Conservation (phyloP, 768 basidiomycete genomes). For the Lactifluus echinatus region DNA sequence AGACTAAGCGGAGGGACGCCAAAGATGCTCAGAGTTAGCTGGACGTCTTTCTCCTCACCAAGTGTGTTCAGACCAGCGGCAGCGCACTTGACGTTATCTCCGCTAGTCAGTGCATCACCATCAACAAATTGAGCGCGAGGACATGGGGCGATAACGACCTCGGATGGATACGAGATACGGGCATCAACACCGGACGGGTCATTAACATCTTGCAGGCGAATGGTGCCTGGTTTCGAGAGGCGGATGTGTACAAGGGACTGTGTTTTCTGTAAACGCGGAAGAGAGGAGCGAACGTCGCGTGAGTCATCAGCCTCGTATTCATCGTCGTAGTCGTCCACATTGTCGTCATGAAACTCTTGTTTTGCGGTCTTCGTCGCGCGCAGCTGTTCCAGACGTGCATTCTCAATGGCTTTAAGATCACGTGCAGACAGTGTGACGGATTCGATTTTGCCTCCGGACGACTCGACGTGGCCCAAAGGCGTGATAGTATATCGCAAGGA, state of each 20-base stretch:
- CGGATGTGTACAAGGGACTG: constrained; percentile 69
- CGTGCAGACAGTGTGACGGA: constrained; percentile 33
- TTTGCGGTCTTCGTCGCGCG: constrained; percentile 32
- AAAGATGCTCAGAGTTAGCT: constrained; percentile 53
- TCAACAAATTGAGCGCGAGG: constrained; percentile 62
- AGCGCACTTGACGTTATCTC: constrained; percentile 50
- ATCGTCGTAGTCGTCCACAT: constrained; percentile 66
- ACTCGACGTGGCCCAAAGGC: constrained; percentile 46
- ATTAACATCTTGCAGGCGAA: constrained; percentile 66
- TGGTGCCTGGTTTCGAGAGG: constrained; percentile 59
- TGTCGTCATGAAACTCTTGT: constrained; percentile 49
- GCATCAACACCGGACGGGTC: constrained; percentile 68
- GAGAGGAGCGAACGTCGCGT: constrained; percentile 26
- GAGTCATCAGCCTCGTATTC: constrained; percentile 24
- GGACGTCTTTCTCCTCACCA: constrained; percentile 50
- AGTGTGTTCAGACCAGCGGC: constrained; percentile 28
- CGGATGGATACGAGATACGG: constrained; percentile 52
- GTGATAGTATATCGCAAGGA: constrained; percentile 66
- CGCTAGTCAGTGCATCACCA: constrained; percentile 32
- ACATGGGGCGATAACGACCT: constrained; percentile 73
- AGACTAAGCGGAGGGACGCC: constrained; percentile 74
- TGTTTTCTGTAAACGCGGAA: constrained; percentile 54
- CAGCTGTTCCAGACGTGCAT: constrained; percentile 43
- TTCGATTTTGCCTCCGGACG: constrained; percentile 27
- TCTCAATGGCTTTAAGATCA: constrained; percentile 62